A percentile compares a stretch with the other conserved stretches of the same genome.
Conservation (phyloP, 1,284 basidiomycete genomes). For the Melampsora abietis-canadensis region DNA sequence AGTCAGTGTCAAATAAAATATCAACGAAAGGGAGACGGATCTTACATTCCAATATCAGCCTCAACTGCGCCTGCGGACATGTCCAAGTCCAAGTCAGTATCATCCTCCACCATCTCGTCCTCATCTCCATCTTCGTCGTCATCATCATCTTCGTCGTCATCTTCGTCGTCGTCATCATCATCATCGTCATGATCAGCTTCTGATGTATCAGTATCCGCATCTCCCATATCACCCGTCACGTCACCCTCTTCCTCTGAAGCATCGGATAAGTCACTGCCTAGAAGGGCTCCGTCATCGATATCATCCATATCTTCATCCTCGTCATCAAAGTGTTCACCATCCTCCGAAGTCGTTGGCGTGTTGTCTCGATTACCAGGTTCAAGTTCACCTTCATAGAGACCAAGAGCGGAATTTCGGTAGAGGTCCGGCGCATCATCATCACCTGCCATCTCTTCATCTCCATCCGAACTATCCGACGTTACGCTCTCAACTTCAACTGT, state of each 20-base stretch:
- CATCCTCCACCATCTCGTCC: conserved; percentile 51
- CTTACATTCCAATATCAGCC: conserved; percentile 58
- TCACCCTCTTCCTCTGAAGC: conserved; percentile 67
- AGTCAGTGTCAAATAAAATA: not conserved
- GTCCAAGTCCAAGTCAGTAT: conserved; percentile 54
- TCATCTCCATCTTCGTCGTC: conserved; percentile 56
- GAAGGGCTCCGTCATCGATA: conserved; percentile 30
- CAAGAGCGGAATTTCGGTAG: conserved; percentile 92
- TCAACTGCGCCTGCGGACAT: conserved; percentile 55
- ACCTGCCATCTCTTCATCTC: conserved; percentile 47
- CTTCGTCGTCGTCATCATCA: conserved; percentile 53
- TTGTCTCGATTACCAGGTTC: conserved; percentile 45
- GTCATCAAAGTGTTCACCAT: conserved; percentile 40
- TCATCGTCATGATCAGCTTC: conserved; percentile 49
- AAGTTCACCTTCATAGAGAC: conserved; percentile 68
- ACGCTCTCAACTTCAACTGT: conserved; percentile 58
- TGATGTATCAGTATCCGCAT: conserved; percentile 50
- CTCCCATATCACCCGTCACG: conserved; percentile 57
- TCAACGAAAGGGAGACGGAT: conserved; percentile 42
- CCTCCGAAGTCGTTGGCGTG: conserved; percentile 28
- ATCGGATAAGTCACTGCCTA: conserved; percentile 43
- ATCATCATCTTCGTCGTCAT: conserved; percentile 55
- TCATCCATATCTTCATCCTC: conserved; percentile 42
- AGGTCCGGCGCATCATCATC: conserved; percentile 85
- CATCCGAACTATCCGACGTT: conserved; percentile 50